Conservation (phyloP, 345 rosid species). For the Iberis pinnata region DNA sequence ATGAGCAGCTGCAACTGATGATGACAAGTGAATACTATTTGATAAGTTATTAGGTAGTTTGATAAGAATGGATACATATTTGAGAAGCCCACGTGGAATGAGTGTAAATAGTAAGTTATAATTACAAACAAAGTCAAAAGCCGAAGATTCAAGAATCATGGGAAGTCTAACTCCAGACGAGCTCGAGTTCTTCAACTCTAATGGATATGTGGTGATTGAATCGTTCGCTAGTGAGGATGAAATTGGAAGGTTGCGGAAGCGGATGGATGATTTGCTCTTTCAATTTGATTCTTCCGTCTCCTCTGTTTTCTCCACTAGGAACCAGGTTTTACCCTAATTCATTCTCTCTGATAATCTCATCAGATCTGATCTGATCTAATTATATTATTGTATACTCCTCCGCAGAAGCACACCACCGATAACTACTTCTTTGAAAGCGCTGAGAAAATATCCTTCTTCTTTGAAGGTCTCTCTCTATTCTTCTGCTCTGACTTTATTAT, state of each 20-base stretch:
- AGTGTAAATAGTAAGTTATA: no score
- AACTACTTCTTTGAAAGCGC: conserved; percentile 88
- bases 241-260: conserved; percentile 51
- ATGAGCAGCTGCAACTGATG: no score
- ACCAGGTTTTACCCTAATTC: conserved; percentile 45
- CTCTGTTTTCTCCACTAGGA: conserved; percentile 83
- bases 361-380: background rate
- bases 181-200: conserved; percentile 48
- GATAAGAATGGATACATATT: no score
- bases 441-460: conserved; percentile 79
- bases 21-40: no score
- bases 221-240: conserved; percentile 62
- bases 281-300: conserved; percentile 56
- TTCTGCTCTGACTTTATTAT: no score
- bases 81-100: no score
- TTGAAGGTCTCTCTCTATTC: conserved; percentile 53
- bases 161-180: conserved; percentile 54
- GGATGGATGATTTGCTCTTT: conserved; percentile 56
- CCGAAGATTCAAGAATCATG: no score
- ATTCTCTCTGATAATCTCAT: background rate
- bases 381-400: no score
- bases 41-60: no score
- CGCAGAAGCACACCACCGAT: conserved; percentile 49
- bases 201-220: conserved; percentile 77
- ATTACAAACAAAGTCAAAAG: no score